These are phyloP conservation scores for Plicaturopsis crispa DNA, from an alignment of 768 basidiomycete genomes.

Conservation along the genomic window DNA sequence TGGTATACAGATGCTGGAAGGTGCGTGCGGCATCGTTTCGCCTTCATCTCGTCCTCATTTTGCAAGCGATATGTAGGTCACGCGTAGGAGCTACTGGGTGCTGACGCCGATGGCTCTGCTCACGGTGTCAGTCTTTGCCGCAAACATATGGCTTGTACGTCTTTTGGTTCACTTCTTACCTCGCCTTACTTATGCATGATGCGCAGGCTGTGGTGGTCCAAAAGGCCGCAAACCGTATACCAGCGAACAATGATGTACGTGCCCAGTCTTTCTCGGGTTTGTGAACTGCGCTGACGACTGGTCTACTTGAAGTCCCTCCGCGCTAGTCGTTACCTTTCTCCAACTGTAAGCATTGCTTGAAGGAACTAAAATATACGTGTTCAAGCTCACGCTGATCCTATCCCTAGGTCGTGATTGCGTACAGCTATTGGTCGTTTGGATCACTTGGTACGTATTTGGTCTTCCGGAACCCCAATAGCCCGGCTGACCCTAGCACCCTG, in stretches of 20 bases:
- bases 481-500: slow-evolving; percentile 1
- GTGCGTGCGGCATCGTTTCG: slow-evolving; percentile 17
- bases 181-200: not conserved
- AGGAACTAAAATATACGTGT: too few relatives aligned
- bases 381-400: too few relatives aligned
- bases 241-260: slow-evolving; percentile 18
- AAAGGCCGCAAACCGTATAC: not conserved
- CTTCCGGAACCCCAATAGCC: not conserved
- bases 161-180: too few relatives aligned
- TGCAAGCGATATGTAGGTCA: slow-evolving; percentile 28
- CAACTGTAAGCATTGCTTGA: too few relatives aligned
- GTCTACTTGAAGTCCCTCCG: too few relatives aligned
- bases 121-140: slow-evolving; percentile 24
- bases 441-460: slow-evolving; percentile 25
- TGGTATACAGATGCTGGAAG: slow-evolving; percentile 46
- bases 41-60: too few relatives aligned
- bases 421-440: slow-evolving; percentile 39
- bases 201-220: not conserved
- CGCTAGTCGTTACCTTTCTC: slow-evolving; percentile 19
- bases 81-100: slow-evolving; percentile 28
- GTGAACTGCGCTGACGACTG: too few relatives aligned
- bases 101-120: slow-evolving; percentile 25
- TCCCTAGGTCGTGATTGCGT: slow-evolving; percentile 33
- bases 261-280: too few relatives aligned
- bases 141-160: slow-evolving; percentile 33